phyloP scores from a whole-genome alignment of 441 rosid genomes.

The Flueggea neowawraea region DNA sequence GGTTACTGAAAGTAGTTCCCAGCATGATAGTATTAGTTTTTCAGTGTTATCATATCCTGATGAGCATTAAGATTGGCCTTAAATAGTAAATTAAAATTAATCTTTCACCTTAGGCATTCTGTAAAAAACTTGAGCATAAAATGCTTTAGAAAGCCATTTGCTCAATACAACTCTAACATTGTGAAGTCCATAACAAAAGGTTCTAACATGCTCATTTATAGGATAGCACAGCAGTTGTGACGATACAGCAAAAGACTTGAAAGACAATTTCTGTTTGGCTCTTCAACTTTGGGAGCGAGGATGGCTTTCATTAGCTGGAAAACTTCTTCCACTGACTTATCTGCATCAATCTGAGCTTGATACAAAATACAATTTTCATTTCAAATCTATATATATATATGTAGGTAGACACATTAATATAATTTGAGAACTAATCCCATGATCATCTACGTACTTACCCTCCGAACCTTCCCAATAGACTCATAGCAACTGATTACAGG shows the following conservation, averaged over 20 bases:
- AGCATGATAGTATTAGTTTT: no score
- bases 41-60: no score
- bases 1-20: no score
- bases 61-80: no score
- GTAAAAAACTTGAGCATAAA: no score
- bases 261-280: neutral
- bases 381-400: no score
- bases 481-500: slow-evolving; percentile 1
- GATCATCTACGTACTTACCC: neutral
- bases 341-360: slow-evolving; percentile 1
- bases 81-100: no score
- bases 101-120: no score
- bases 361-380: no score
- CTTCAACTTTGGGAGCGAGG: neutral
- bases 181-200: no score
- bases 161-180: no score
- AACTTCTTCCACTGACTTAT: neutral
- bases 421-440: neutral
- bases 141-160: no score
- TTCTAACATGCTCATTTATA: neutral
- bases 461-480: neutral
- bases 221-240: neutral
- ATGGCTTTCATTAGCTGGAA: neutral
- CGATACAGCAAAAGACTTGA: neutral
- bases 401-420: neutral